Percentiles rank a stretch among this genome's conserved stretches.
phyloP scores from a whole-genome alignment of 768 basidiomycete genomes.

The Pleurotus citrinopileatus region DNA sequence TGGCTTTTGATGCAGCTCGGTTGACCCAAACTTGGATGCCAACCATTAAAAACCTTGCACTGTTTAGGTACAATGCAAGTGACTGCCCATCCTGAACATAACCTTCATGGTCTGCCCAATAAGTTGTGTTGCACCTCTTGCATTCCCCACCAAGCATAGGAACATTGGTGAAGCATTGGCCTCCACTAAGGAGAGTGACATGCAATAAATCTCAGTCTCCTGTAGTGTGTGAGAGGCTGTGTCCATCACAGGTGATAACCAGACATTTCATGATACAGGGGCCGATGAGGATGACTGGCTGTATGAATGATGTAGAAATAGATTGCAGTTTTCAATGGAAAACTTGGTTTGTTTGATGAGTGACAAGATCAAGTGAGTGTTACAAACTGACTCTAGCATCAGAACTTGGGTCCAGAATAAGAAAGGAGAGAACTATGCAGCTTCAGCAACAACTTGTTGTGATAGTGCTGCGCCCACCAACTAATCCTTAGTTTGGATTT shows the following conservation, averaged over 20 bases:
- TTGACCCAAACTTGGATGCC: conserved; percentile 15
- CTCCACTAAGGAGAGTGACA: conserved; percentile 15
- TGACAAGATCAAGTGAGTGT: background rate
- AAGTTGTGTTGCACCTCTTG: conserved; percentile 13
- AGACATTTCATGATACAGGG: conserved; percentile 3
- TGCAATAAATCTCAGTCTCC: conserved; percentile 9
- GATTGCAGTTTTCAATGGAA: background rate
- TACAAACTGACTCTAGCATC: too few species aligned
- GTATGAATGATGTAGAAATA: background rate
- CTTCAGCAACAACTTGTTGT: too few species aligned
- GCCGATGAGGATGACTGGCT: background rate
- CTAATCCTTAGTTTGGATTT: too few species aligned
- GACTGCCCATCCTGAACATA: background rate
- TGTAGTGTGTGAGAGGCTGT: background rate
- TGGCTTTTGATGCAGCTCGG: conserved; percentile 12
- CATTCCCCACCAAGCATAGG: conserved; percentile 16
- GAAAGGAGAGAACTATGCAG: too few species aligned
- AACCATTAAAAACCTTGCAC: conserved; percentile 15
- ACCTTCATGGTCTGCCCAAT: conserved; percentile 19
- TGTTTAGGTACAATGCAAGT: conserved; percentile 9
- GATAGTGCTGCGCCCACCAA: too few species aligned
- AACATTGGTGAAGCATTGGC: conserved; percentile 6
- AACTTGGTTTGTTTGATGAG: background rate
- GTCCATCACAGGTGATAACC: background rate
- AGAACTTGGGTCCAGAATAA: too few species aligned